Evolutionary conservation across 163 green algal species (phyloP).

Genomic region (Prototheca stagnorum): DNA sequence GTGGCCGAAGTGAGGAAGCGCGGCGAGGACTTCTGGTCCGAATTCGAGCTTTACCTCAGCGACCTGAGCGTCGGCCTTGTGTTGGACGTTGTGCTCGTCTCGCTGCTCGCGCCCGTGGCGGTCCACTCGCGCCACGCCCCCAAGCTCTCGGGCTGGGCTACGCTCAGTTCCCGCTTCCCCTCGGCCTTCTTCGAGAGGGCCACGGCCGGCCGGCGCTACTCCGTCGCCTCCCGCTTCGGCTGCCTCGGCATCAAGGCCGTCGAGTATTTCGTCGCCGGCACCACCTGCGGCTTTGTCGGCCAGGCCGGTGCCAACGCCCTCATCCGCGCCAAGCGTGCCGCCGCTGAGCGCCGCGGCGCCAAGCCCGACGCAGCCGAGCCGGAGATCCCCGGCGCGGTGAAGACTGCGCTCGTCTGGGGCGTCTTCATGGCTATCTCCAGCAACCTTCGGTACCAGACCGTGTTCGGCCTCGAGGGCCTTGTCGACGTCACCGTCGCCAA

Average conservation of each 20-base stretch:
- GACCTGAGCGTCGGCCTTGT: constrained; percentile 72
- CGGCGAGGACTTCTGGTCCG: constrained; percentile 72
- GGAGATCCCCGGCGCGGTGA: constrained; percentile 50
- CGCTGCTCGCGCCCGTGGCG: constrained; percentile 62
- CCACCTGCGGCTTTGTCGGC: constrained; percentile 65
- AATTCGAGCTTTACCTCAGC: constrained; percentile 90
- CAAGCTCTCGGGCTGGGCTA: neutral
- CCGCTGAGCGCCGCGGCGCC: neutral
- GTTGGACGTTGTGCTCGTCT: constrained; percentile 75
- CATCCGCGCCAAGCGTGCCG: constrained; percentile 44
- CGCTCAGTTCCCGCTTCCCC: constrained; percentile 21
- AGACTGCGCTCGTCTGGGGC: constrained; percentile 73
- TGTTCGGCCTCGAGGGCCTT: constrained; percentile 74
- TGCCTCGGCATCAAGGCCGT: constrained; percentile 42
- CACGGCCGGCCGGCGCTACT: constrained; percentile 34
- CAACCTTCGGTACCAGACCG: constrained; percentile 79
- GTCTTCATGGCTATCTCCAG: constrained; percentile 83
- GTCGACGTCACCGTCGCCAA: constrained; percentile 67
- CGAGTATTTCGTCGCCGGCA: constrained; percentile 50
- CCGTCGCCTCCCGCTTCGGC: constrained; percentile 22
- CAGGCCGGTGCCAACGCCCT: constrained; percentile 66
- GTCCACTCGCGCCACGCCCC: constrained; percentile 27
- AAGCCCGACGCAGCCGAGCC: constrained; percentile 34
- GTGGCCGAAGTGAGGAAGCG: constrained; percentile 83
- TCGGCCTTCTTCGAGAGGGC: constrained; percentile 52